Evolutionary conservation across 352 stramenopile genomes (phyloP).

Genomic region (Phytophthora syringae): DNA sequence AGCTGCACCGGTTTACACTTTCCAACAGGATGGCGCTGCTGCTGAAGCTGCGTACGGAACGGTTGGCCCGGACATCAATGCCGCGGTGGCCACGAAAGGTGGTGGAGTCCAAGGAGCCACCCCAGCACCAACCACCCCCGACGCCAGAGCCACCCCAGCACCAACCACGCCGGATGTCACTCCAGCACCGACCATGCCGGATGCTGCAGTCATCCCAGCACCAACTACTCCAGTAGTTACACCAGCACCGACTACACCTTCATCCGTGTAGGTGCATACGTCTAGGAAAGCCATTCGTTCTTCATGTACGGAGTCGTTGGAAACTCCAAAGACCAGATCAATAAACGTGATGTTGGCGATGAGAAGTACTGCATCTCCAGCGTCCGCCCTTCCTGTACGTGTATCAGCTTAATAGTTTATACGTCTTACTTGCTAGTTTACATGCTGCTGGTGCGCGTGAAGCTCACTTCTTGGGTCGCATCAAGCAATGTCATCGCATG

Average conservation of each 20-base stretch:
- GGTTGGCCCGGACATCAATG: conserved; percentile 10
- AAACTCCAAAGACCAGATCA: conserved; percentile 16
- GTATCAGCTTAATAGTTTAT: conserved; percentile 12
- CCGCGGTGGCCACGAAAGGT: too few species aligned
- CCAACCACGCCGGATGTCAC: not conserved
- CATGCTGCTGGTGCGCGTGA: conserved; percentile 25
- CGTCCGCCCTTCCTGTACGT: not conserved
- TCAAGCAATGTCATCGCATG: conserved; percentile 20
- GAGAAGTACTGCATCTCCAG: too few species aligned
- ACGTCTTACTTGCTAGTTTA: conserved; percentile 32
- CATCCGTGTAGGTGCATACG: conserved; percentile 2
- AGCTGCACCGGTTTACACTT: conserved; percentile 26
- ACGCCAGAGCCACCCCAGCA: not conserved
- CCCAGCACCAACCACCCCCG: not conserved
- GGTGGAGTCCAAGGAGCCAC: not conserved
- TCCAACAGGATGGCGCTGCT: conserved; percentile 11
- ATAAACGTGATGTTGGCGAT: too few species aligned
- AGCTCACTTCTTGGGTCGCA: conserved; percentile 8
- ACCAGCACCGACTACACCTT: not conserved
- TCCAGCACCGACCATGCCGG: not conserved
- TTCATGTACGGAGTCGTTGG: conserved; percentile 21
- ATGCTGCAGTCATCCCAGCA: conserved; percentile 3
- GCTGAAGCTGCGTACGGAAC: conserved; percentile 26
- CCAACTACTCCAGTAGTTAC: not conserved
- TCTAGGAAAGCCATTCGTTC: conserved; percentile 10